Percentiles rank a stretch among this genome's conserved stretches.
phyloP scores from a whole-genome alignment of 1,284 basidiomycete genomes.

The Leccinum proliferum region DNA sequence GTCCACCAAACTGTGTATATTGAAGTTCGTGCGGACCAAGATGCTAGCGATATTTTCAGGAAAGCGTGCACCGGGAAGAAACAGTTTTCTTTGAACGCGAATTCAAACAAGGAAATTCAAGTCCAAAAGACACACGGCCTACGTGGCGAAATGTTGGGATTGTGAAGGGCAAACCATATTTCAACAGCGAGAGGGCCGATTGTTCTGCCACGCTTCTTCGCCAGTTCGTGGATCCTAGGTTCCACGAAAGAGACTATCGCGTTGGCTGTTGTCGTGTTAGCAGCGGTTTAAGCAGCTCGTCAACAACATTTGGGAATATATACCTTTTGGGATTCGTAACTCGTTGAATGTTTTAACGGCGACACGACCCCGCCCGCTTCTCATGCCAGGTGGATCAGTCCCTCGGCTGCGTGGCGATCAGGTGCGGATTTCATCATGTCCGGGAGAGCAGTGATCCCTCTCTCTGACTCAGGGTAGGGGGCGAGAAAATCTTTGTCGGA shows the following conservation, averaged over 20 bases:
- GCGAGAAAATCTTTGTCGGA: too few species aligned
- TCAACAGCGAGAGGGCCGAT: background rate
- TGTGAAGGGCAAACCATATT: too few species aligned
- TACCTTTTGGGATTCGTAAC: background rate
- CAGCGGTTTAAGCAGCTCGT: background rate
- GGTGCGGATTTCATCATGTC: too few species aligned
- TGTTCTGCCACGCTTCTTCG: background rate
- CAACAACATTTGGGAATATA: background rate
- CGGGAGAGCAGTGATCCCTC: too few species aligned
- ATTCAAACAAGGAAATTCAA: background rate
- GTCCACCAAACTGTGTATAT: background rate
- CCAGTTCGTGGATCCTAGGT: background rate
- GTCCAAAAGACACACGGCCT: background rate
- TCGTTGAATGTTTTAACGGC: too few species aligned
- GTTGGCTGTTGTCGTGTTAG: background rate
- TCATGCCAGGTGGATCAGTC: background rate
- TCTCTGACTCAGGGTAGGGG: too few species aligned
- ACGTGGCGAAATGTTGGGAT: conserved; percentile 28
- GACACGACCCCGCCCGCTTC: too few species aligned
- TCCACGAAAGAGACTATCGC: background rate
- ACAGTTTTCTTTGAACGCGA: background rate
- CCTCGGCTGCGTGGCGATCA: too few species aligned
- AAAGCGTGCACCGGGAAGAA: background rate
- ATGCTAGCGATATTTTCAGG: background rate
- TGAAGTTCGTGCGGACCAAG: background rate